These are phyloP conservation scores for Lepidium aucheri DNA, from an alignment of 345 rosid species.

Conservation along the genomic window DNA sequence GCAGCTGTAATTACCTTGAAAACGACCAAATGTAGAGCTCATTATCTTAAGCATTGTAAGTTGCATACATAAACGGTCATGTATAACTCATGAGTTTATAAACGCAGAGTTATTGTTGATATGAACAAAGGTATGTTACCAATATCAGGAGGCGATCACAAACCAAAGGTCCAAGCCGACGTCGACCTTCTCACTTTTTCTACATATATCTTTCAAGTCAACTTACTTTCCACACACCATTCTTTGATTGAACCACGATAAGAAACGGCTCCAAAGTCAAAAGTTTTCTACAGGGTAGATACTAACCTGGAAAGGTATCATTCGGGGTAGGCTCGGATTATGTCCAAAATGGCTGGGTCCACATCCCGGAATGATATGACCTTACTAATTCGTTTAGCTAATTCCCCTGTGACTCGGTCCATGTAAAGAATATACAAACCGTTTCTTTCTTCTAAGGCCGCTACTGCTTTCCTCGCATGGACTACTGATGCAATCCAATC, in stretches of 20 bases:
- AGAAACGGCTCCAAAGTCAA: not conserved
- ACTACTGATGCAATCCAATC: slow-evolving; percentile 64
- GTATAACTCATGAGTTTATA: not conserved
- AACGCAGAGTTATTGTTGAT: not conserved
- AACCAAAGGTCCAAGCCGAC: not conserved
- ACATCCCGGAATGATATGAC: slow-evolving; percentile 42
- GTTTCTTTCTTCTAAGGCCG: slow-evolving; percentile 61
- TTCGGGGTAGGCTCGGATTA: slow-evolving; percentile 19
- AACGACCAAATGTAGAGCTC: not conserved
- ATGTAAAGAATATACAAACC: slow-evolving; percentile 67
- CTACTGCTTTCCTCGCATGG: slow-evolving; percentile 58
- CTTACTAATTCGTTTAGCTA: slow-evolving; percentile 52
- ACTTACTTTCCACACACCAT: slow-evolving; percentile 14
- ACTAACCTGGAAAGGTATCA: slow-evolving; percentile 18
- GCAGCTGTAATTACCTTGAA: not conserved
- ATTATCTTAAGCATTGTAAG: not conserved
- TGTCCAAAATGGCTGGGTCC: slow-evolving; percentile 40
- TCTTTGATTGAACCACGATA: not conserved
- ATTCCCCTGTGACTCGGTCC: slow-evolving; percentile 64
- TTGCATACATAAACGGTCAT: not conserved
- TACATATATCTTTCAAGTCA: not conserved
- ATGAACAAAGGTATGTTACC: not conserved
- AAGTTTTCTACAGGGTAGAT: not conserved
- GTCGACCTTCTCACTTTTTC: not conserved
- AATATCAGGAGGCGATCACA: not conserved